Conservation (phyloP, 192 early-diverging fungal species). For the Backusella macrospora region DNA sequence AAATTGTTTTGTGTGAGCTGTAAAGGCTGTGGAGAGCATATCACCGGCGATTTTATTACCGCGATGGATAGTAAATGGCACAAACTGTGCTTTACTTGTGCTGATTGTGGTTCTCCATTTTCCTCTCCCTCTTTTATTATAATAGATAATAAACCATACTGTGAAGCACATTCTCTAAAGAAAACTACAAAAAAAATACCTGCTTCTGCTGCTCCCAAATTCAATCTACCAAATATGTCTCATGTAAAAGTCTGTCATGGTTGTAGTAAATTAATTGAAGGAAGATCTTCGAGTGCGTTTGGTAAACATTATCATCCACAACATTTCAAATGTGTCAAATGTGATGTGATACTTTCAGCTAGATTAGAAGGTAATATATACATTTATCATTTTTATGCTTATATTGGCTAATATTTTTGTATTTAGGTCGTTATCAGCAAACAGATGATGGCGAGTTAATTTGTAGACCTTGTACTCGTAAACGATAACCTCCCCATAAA, state of each 20-base stretch:
- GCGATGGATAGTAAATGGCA: constrained; percentile 62
- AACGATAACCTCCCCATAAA: constrained; percentile 2
- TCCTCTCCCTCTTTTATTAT: constrained; percentile 6
- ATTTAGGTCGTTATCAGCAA: constrained; percentile 26
- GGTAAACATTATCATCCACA: constrained; percentile 36
- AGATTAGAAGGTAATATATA: constrained; percentile 31
- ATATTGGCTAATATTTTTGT: background rate
- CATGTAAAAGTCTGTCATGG: constrained; percentile 21
- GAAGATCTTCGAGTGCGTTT: constrained; percentile 30
- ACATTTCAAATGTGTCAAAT: constrained; percentile 39
- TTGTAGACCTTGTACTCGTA: constrained; percentile 27
- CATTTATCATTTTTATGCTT: background rate
- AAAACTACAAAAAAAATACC: background rate
- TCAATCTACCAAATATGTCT: background rate
- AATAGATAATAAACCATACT: constrained; percentile 18
- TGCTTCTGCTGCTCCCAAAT: no score
- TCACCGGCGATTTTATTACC: constrained; percentile 52
- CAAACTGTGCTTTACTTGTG: constrained; percentile 59
- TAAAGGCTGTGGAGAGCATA: constrained; percentile 50
- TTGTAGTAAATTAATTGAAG: constrained; percentile 30
- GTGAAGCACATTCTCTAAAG: constrained; percentile 8
- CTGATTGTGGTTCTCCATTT: constrained; percentile 28
- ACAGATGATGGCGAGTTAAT: constrained; percentile 23
- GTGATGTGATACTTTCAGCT: constrained; percentile 28
- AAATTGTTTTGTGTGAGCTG: constrained; percentile 54